Evolutionary conservation across 495 filamentous ascomycete species (phyloP).

Genomic region (Cercophora samala): DNA sequence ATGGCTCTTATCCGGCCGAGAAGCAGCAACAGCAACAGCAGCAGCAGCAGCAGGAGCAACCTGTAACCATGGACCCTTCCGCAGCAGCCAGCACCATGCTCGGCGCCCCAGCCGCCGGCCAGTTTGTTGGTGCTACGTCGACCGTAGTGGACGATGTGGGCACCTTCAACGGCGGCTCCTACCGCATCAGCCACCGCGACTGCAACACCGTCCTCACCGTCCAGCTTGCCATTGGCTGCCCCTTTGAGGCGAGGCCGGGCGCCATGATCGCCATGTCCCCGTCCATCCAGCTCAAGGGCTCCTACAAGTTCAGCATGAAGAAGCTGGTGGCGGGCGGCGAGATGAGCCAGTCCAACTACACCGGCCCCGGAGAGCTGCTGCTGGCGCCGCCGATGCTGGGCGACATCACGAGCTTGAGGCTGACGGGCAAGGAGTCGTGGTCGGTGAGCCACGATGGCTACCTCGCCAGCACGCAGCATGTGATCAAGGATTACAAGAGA

Average conservation of each 20-base stretch:
- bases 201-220: conserved; percentile 85
- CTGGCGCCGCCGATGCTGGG: conserved; percentile 77
- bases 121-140: conserved; percentile 59
- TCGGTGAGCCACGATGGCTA: conserved; percentile 78
- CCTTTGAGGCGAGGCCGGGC: conserved; percentile 75
- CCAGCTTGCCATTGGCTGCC: conserved; percentile 85
- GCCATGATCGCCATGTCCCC: conserved; percentile 95
- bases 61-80: conserved; percentile 30
- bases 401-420: conserved; percentile 76
- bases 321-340: conserved; percentile 81
- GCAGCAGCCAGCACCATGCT: conserved; percentile 29
- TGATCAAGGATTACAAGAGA: conserved; percentile 78
- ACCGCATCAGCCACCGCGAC: conserved; percentile 88
- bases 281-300: conserved; percentile 76
- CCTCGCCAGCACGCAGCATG: conserved; percentile 70
- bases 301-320: conserved; percentile 76
- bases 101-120: conserved; percentile 34
- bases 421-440: conserved; percentile 70
- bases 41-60: conserved; percentile 18
- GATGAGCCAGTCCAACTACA: conserved; percentile 75
- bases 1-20: conserved; percentile 6
- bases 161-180: conserved; percentile 94
- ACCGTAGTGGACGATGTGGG: conserved; percentile 72
- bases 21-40: conserved; percentile 22
- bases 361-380: conserved; percentile 86